Evolutionary conservation across 1,284 basidiomycete genomes (phyloP), one percentile per base, ranked within the genome.

Genomic region (Pterulicium gracile): DNA sequence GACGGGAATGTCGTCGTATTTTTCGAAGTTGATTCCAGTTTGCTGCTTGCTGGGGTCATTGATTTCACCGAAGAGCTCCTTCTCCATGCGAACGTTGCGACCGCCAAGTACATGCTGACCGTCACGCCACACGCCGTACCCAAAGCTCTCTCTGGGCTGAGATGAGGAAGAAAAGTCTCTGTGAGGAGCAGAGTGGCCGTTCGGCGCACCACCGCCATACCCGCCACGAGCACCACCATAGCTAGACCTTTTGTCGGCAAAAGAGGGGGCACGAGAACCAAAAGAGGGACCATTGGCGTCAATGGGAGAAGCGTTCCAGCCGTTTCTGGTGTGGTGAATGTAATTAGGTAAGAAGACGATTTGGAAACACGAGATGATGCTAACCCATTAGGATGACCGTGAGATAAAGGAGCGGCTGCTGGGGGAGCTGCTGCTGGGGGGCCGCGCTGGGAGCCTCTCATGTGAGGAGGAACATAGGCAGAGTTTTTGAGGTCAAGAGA

Each of bases 1-100:
- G 56, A 99, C 94, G 53, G 96, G 96, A 60, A 98, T 98, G 66
- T 98, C 95, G 64, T 96, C 94, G 64, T 98, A 99, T 69, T 96
- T 96, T 74, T 98, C 96, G 61, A 99, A 99, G 74, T 99, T 99
- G 73, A 99, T 98, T 55, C 96, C 96, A 44, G 94, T 96, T 58
- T 91, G 83, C 63, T 94, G 87, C 60, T 80, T 84, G 48, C 77
- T 77, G 14, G 82, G 81, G 63, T 98, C 96, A 48, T 80, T 73
- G 36, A 75, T 74, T 53, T 96, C 92, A 46, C 96, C 96, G 60
- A 86, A 99, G 39, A 99, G 84, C 62, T 98, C 94, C 68, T 89
- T 93, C 72, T 99, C 94, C 53, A 92, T 75, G 57, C 91, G 83
- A 59, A 73, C 67, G 72, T 95, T 96, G 58, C 81, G 79, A 23